Evolutionary conservation across 495 filamentous ascomycete genomes (phyloP), one percentile per base, ranked within the genome.

Genomic region (Corynascus novoguineensis): DNA sequence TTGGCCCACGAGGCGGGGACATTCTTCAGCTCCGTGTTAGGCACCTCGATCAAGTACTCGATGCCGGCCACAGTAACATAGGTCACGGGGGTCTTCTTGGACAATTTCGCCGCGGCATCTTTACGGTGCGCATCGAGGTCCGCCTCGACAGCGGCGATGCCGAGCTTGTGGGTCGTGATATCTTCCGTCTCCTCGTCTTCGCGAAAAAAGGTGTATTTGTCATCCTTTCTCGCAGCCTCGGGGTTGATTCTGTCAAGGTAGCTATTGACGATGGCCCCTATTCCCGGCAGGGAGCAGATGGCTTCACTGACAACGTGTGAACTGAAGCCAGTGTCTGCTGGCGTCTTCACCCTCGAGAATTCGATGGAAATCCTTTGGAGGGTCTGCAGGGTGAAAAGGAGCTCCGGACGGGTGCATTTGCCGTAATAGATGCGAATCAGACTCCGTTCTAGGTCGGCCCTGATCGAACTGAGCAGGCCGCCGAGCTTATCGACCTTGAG

Each of bases 371-470:
- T 91, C 52, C 75, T 80, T 61, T 95, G 89, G 64, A 97, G 72
- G 0, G 87, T 88, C 70, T 96, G 92, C 1, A 99, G 75, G 7
- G 92, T 83, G 5, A 80, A 81, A 4, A 99, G 78, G 19, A 99
- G 82, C 69, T 97, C 95, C 5, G 92, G 89, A 0, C 95, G 86
- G 3, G 89, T 88, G 68, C 92, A 97, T 75, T 91, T 93, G 15
- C 89, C 88, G 68, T 99, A 99, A 73, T 97, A 99, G 38, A 99
- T 96, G 19, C 93, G 81, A 64, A 97, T 93, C 38, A 99, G 72
- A 46, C 86, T 90, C 61, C 90, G 88, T 68, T 99, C 93, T 10
- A 99, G 79, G 64, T 99, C 93, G 50, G 79, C 84, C 63, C 80
- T 88, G 60, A 86, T 86, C 51, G 81, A 88, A 32, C 70, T 69